phyloP scores from a whole-genome alignment of 495 filamentous ascomycete species.

The Pyrenula massariospora region DNA sequence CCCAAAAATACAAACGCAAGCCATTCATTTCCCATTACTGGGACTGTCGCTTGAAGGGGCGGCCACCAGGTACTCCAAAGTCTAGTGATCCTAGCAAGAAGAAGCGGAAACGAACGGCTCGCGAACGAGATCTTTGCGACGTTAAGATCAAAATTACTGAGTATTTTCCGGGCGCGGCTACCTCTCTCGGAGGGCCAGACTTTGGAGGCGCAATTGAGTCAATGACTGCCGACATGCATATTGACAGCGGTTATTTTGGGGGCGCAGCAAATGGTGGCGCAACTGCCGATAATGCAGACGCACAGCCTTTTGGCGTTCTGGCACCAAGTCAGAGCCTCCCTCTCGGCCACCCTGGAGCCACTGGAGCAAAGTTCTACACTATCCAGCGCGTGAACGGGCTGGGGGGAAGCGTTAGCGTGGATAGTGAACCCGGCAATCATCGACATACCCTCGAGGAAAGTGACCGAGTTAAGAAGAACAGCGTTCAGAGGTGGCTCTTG shows the following conservation, averaged over 20 bases:
- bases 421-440: slow-evolving; percentile 54
- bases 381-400: slow-evolving; percentile 71
- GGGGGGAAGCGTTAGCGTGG: slow-evolving; percentile 60
- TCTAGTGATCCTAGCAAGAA: slow-evolving; percentile 80
- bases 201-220: neutral
- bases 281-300: slow-evolving; percentile 1
- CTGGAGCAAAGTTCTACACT: slow-evolving; percentile 51
- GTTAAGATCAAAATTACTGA: slow-evolving; percentile 92
- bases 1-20: slow-evolving; percentile 74
- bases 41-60: slow-evolving; percentile 81
- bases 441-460: slow-evolving; percentile 68
- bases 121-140: slow-evolving; percentile 72
- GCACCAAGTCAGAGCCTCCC: slow-evolving; percentile 21
- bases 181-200: slow-evolving; percentile 4
- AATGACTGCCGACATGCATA: neutral
- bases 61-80: slow-evolving; percentile 73
- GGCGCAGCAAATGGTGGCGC: neutral
- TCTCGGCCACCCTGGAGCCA: slow-evolving; percentile 29
- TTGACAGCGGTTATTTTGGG: slow-evolving; percentile 1
- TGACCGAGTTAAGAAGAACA: slow-evolving; percentile 79
- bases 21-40: slow-evolving; percentile 80
- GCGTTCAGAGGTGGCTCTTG: slow-evolving; percentile 53
- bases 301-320: slow-evolving; percentile 30
- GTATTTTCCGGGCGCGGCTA: slow-evolving; percentile 50
- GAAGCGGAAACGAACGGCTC: slow-evolving; percentile 70